These are phyloP conservation scores for Pistacia vera DNA, from an alignment of 345 rosid species.

Conservation along the genomic window DNA sequence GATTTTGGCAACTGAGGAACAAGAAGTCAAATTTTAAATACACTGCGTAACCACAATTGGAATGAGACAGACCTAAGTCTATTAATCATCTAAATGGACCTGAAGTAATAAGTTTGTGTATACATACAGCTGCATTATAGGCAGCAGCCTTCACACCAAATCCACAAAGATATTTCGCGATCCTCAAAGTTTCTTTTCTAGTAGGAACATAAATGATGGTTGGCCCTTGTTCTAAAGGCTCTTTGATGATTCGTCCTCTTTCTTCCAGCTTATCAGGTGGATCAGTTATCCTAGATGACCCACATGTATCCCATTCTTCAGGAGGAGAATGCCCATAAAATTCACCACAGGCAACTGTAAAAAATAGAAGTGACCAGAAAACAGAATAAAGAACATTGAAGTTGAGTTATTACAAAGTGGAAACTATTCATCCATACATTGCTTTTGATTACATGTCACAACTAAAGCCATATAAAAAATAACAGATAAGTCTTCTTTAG, in stretches of 20 bases:
- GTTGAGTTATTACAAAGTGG: background rate
- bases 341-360: constrained; percentile 77
- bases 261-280: constrained; percentile 41
- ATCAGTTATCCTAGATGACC: constrained; percentile 29
- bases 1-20: constrained; percentile 70
- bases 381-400: constrained; percentile 2
- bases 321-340: constrained; percentile 47
- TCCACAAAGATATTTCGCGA: constrained; percentile 64
- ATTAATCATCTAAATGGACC: background rate
- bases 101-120: background rate
- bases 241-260: constrained; percentile 35
- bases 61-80: constrained; percentile 1
- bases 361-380: constrained; percentile 22
- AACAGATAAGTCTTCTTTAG: too few relatives aligned
- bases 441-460: background rate
- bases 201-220: constrained; percentile 92
- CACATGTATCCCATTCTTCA: constrained; percentile 28
- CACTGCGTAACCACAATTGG: constrained; percentile 6
- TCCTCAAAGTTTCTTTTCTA: constrained; percentile 72
- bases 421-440: background rate
- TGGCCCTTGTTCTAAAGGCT: constrained; percentile 59
- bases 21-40: constrained; percentile 12
- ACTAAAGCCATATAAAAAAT: background rate
- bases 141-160: constrained; percentile 87
- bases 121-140: constrained; percentile 77